Base-by-base conservation (phyloP, 2,329 filamentous ascomycete species). In the Aspergillus sp. region DNA sequence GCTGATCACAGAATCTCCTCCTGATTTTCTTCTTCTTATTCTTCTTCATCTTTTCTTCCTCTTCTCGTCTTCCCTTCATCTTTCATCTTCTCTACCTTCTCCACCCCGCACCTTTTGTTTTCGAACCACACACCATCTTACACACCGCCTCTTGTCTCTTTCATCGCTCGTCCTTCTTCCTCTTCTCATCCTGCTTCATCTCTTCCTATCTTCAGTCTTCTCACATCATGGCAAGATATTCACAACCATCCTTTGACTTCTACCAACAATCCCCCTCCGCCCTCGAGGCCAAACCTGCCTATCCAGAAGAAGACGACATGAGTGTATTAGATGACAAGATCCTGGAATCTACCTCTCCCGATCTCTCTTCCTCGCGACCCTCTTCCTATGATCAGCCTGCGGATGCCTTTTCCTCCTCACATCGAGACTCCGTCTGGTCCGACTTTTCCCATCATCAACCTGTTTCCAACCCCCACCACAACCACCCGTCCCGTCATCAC, bases 321-420 rank as follows among this genome's bases (percentile, higher is more conserved):
- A 76, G 74, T 60, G 70, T 76, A 54, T 65, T 78, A 49, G 75
- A 79, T 59, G 75, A 78, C 51, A 72, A 74, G 60, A 77, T 79
- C 47, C 68, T 82, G 47, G 79, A 82, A 64, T 70, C 77, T 43
- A 69, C 72, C 62, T 70, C 74, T 22, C 68, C 73, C 65, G 74
- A 79, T 56, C 77, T 82, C 65, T 74, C 76, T 58, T 73, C 77
- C 57, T 68, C 66, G 52, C 68, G 73, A 52, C 62, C 72, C 38
- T 77, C 22, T 22, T 22, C 76, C 49, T 76, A 77, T 62, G 70
- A 75, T 59, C 77, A 77, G 59, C 71, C 71, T 59, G 72, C 75
- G 59, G 75, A 79, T 58, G 75, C 78, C 64, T 81, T 78, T 65
- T 77, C 78, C 64, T 81, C 78, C 65, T 77, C 79, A 52, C 77